These are phyloP conservation scores for Venturia aucupariae DNA, from an alignment of 2,329 filamentous ascomycete species.

Conservation along the genomic window DNA sequence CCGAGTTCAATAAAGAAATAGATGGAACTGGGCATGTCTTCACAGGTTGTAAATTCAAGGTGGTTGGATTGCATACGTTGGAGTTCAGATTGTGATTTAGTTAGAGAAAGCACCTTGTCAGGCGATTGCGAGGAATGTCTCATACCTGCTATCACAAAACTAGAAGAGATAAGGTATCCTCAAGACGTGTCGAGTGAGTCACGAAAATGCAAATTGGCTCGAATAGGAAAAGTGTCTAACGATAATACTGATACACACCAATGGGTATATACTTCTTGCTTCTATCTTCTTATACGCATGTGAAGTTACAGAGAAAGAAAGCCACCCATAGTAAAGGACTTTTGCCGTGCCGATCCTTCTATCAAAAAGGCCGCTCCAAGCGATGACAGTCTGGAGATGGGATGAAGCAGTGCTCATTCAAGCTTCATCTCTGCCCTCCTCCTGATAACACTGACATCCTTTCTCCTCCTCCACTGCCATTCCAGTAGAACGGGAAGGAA, in stretches of 20 bases:
- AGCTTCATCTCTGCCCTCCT: conserved; percentile 3
- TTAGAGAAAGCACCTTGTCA: too few relatives aligned
- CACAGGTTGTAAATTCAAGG: too few relatives aligned
- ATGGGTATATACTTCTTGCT: not conserved
- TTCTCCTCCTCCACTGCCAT: conserved; percentile 57
- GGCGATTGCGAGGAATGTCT: too few relatives aligned
- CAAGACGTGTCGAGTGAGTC: not conserved
- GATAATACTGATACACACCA: not conserved
- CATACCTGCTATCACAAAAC: too few relatives aligned
- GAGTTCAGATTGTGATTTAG: too few relatives aligned
- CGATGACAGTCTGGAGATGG: not conserved
- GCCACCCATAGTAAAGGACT: not conserved
- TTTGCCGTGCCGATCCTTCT: not conserved
- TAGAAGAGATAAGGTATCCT: too few relatives aligned
- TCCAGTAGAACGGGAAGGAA: conserved; percentile 88
- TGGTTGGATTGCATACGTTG: too few relatives aligned
- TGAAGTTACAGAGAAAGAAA: not conserved
- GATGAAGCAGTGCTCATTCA: not conserved
- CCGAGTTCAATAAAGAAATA: too few relatives aligned
- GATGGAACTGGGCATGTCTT: too few relatives aligned
- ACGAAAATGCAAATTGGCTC: not conserved
- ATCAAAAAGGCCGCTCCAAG: not conserved
- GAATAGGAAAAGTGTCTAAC: not conserved
- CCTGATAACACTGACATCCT: conserved; percentile 3
- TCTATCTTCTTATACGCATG: not conserved